phyloP scores from a whole-genome alignment of 2,329 filamentous ascomycete genomes.

The Cadophora gregata region DNA sequence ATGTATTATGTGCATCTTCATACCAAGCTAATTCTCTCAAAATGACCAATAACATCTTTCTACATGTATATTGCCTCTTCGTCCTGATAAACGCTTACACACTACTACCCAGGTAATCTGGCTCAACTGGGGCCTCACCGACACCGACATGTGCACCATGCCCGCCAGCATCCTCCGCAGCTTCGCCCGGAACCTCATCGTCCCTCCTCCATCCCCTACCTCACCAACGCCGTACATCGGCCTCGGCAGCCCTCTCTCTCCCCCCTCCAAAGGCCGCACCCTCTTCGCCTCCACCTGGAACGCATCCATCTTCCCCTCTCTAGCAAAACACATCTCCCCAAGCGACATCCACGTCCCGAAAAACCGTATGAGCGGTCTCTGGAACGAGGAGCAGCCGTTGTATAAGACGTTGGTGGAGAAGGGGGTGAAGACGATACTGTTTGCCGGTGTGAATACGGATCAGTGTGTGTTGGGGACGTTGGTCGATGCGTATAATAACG shows the following conservation, averaged over 20 bases:
- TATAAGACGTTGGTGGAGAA: constrained; percentile 50
- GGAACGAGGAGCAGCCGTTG: constrained; percentile 52
- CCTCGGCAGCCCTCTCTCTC: constrained; percentile 55
- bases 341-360: constrained; percentile 60
- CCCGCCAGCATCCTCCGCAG: constrained; percentile 55
- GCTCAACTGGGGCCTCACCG: constrained; percentile 63
- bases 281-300: constrained; percentile 64
- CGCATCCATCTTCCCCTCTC: constrained; percentile 54
- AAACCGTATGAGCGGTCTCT: constrained; percentile 64
- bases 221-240: constrained; percentile 43
- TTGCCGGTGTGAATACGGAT: constrained; percentile 66
- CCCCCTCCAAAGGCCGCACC: constrained; percentile 48
- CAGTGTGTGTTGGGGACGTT: constrained; percentile 64
- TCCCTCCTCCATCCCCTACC: constrained; percentile 21
- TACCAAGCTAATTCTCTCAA: no score
- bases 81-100: neutral
- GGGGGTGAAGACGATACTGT: constrained; percentile 55
- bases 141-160: constrained; percentile 56
- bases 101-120: constrained; percentile 50
- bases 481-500: constrained; percentile 59
- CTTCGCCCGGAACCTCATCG: constrained; percentile 52
- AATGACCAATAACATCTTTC: no score
- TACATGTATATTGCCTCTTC: no score
- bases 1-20: no score
- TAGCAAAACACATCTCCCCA: constrained; percentile 48